Evolutionary conservation across 2,329 filamentous ascomycete species (phyloP), one percentile per base, ranked within the genome.

Genomic region (Nemania sp.): DNA sequence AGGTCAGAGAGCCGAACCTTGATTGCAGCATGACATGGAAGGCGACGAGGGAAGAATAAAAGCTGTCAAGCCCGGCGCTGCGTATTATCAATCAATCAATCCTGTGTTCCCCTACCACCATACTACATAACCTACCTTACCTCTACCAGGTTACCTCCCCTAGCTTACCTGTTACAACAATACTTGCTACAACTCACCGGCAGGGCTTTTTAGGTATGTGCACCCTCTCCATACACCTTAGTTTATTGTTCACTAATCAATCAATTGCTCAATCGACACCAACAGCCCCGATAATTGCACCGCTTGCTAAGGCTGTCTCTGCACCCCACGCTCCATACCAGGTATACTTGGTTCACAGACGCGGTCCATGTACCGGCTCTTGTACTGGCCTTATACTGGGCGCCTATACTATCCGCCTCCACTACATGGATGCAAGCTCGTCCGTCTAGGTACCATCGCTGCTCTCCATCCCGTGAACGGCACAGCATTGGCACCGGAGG

Each of bases 1-100:
- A 51, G 45, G 15, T 52, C 51, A 21, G 52, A 21, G 52, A 11
- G 35, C n/a, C 25, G 32, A 15, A 42, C 48, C 17, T 21, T 32
- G 9, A 17, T 25, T 20, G 32, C 32, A 17, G 25, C 25, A 29
- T 29, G 25, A 7, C 25, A 29, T n/a, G n/a, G n/a, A n/a, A n/a
- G 54, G 29, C 25, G n/a, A 29, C 40, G 50, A 54, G 40, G 7
- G 21, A 35, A 48, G 42, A 46, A 54, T 53, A 59, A 61, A 52
- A 46, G 15, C n/a, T 43, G 32, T 53, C 46, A 37, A 35, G 35
- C 21, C 47, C 25, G 32, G 42, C 54, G 39, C 32, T 46, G 54
- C 37, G 32, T 29, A 21, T 42, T 17, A 37, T 55, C 53, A 20
- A 42, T 42, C 53, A 25, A 5, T 12, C 35, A 39, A 4, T n/a